Percentiles rank a stretch among this genome's conserved stretches.
phyloP scores from a whole-genome alignment of 805 yeast species.

The Yamadazyma nakazawae region DNA sequence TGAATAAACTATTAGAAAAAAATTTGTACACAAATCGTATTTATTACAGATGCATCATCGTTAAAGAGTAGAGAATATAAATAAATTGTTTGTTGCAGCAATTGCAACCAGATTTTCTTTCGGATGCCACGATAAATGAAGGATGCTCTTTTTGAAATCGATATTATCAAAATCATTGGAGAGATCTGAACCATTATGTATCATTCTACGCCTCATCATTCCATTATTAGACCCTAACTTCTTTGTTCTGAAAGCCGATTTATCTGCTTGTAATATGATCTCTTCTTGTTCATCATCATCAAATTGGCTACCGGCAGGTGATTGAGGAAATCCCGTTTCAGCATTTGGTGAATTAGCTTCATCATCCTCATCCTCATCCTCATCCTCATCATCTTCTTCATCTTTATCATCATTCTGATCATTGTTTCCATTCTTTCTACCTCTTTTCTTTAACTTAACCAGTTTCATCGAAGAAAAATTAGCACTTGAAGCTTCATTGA shows the following conservation, averaged over 20 bases:
- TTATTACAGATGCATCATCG: conserved; percentile 1
- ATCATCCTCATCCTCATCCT: conserved; percentile 41
- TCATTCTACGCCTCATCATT: conserved; percentile 47
- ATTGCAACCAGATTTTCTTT: conserved; percentile 93
- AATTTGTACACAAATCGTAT: neutral
- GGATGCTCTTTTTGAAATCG: conserved; percentile 90
- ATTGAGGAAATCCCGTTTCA: conserved; percentile 25
- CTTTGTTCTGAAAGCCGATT: conserved; percentile 87
- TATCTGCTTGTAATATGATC: conserved; percentile 93
- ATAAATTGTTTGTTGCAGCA: conserved; percentile 95
- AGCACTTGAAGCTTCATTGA: conserved; percentile 21
- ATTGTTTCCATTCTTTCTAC: conserved; percentile 1
- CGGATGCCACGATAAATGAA: conserved; percentile 99
- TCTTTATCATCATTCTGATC: conserved; percentile 12
- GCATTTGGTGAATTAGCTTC: conserved; percentile 12
- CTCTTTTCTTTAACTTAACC: conserved; percentile 10
- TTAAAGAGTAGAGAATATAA: conserved; percentile 74
- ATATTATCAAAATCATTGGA: conserved; percentile 72
- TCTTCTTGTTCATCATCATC: conserved; percentile 44
- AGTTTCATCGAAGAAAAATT: conserved; percentile 10
- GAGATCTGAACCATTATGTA: conserved; percentile 48
- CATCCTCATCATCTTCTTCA: conserved; percentile 30
- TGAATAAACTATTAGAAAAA: neutral
- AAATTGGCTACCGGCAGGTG: conserved; percentile 28
- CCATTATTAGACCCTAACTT: conserved; percentile 43